These are phyloP conservation scores for Aureobasidium musti DNA, from an alignment of 2,329 filamentous ascomycete genomes.

Conservation along the genomic window DNA sequence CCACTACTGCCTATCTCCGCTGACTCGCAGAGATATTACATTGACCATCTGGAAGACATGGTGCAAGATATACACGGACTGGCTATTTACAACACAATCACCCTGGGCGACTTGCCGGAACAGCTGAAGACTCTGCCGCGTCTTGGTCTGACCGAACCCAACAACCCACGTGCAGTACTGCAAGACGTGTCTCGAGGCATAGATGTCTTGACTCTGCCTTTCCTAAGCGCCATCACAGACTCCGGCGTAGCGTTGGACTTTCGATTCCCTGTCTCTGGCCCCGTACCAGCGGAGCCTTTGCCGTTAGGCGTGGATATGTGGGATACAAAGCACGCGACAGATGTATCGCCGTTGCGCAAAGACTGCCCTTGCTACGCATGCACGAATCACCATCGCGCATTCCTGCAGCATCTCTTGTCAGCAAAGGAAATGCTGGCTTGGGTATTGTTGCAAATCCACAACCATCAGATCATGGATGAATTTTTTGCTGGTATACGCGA, in stretches of 20 bases:
- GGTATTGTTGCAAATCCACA: constrained; percentile 90
- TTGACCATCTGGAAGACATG: constrained; percentile 69
- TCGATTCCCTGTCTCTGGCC: constrained; percentile 59
- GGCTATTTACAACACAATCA: constrained; percentile 73
- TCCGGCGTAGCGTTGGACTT: constrained; percentile 83
- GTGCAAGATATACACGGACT: constrained; percentile 63
- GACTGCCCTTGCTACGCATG: constrained; percentile 82
- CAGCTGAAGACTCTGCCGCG: constrained; percentile 66
- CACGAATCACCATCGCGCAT: constrained; percentile 79
- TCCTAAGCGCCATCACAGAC: constrained; percentile 74
- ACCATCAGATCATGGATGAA: constrained; percentile 68
- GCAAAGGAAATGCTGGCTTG: constrained; percentile 97
- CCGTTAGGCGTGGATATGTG: constrained; percentile 80
- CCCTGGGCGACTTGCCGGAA: constrained; percentile 67
- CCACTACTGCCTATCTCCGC: constrained; percentile 73
- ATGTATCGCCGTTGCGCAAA: constrained; percentile 62
- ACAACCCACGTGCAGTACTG: constrained; percentile 74
- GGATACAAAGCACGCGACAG: constrained; percentile 60
- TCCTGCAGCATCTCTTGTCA: constrained; percentile 79
- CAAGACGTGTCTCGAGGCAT: constrained; percentile 73
- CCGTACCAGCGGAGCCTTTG: constrained; percentile 33
- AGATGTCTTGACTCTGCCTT: constrained; percentile 77
- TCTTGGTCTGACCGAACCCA: constrained; percentile 69
- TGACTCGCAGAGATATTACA: constrained; percentile 75
- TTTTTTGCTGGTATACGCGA: constrained; percentile 74